Percentiles rank a stretch among this genome's conserved stretches.
phyloP scores from a whole-genome alignment of 1,284 basidiomycete species.

The Irpex lacteus region DNA sequence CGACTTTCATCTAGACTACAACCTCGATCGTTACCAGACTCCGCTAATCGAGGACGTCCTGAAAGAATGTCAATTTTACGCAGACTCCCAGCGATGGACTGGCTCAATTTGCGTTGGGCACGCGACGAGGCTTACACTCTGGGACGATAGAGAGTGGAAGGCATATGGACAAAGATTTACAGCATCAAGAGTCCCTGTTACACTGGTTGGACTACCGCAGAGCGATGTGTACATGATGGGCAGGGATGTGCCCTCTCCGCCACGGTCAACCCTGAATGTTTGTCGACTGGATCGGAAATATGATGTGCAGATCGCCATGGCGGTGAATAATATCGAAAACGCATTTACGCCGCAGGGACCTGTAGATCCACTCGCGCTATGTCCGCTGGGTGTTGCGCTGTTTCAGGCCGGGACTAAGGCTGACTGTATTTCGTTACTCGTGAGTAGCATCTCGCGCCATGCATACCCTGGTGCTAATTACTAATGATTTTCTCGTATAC shows the following conservation, averaged over 20 bases:
- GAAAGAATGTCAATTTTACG: constrained; percentile 29
- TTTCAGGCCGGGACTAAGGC: constrained; percentile 53
- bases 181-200: constrained; percentile 40
- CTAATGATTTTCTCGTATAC: neutral
- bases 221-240: constrained; percentile 70
- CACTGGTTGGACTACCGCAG: constrained; percentile 57
- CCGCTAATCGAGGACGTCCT: constrained; percentile 58
- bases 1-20: constrained; percentile 70
- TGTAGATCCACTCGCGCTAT: constrained; percentile 55
- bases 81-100: constrained; percentile 21
- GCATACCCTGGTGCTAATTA: neutral
- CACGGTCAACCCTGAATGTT: constrained; percentile 52
- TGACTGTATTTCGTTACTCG: constrained; percentile 46
- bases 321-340: constrained; percentile 64
- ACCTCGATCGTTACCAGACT: constrained; percentile 45
- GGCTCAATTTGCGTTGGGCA: constrained; percentile 53
- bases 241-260: constrained; percentile 27
- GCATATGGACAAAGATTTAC: constrained; percentile 29
- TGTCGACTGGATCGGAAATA: constrained; percentile 42
- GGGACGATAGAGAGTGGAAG: constrained; percentile 44
- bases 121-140: constrained; percentile 55
- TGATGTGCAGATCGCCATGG: constrained; percentile 49
- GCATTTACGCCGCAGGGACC: constrained; percentile 67
- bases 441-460: constrained; percentile 27
- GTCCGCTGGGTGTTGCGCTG: constrained; percentile 55